phyloP scores from a whole-genome alignment of 2,329 filamentous ascomycete species.

The Colletotrichum melonis region DNA sequence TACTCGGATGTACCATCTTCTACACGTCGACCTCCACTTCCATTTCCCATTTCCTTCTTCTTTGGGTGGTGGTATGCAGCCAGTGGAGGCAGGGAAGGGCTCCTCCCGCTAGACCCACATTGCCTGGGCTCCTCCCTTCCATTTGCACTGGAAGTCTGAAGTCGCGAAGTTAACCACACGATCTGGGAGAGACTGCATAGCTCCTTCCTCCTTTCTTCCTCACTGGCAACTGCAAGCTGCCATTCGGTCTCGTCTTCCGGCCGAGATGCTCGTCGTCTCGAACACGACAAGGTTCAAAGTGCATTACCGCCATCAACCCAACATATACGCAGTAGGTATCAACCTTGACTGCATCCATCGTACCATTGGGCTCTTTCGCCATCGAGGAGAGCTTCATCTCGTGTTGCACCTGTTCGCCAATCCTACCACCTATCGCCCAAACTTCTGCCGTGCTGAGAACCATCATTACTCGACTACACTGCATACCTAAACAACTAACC shows the following conservation, averaged over 20 bases:
- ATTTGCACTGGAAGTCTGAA: background rate
- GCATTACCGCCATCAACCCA: background rate
- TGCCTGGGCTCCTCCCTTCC: conserved; percentile 12
- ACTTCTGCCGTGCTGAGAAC: conserved; percentile 1
- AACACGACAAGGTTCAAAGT: background rate
- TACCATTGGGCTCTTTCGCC: background rate
- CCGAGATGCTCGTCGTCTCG: background rate
- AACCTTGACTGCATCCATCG: background rate
- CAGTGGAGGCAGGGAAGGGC: conserved; percentile 8
- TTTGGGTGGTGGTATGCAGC: conserved; percentile 5
- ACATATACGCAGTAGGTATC: background rate
- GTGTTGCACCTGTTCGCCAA: conserved; percentile 10
- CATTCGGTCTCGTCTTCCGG: background rate
- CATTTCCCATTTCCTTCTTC: background rate
- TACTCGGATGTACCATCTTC: background rate
- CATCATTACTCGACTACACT: background rate
- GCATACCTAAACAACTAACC: background rate
- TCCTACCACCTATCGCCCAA: conserved; percentile 6
- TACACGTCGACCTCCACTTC: background rate
- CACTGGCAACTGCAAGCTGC: too few species aligned
- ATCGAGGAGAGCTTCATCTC: background rate
- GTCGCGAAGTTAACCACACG: background rate
- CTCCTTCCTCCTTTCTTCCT: background rate
- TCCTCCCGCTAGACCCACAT: conserved; percentile 18
- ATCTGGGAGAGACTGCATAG: background rate